Evolutionary conservation across 1,284 basidiomycete species (phyloP).

Genomic region (Anthracocystis setariae): DNA sequence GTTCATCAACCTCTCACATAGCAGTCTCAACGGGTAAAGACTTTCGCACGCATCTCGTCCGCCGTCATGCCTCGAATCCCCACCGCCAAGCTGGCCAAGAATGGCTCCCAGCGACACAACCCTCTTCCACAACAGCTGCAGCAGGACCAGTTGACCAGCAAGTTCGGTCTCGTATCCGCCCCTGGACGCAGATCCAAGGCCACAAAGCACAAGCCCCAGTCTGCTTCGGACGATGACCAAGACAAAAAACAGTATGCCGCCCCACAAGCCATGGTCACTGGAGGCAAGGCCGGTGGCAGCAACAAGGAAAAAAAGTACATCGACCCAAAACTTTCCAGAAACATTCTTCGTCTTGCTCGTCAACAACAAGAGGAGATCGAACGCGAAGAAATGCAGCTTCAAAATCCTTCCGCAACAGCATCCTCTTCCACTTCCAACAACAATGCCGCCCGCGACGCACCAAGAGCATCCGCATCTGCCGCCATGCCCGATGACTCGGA

Average conservation of each 20-base stretch:
- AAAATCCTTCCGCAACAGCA: conserved; percentile 19
- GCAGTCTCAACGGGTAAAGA: too few relatives aligned
- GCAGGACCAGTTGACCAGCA: conserved; percentile 49
- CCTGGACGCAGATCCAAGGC: conserved; percentile 48
- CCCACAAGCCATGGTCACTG: conserved; percentile 50
- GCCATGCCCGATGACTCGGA: conserved; percentile 70
- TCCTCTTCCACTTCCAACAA: conserved; percentile 56
- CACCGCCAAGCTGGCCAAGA: conserved; percentile 41
- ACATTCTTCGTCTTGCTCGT: conserved; percentile 89
- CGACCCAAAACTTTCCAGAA: conserved; percentile 78
- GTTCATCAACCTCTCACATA: too few relatives aligned
- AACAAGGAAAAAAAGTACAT: conserved; percentile 56
- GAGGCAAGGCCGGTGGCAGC: conserved; percentile 47
- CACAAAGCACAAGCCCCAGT: conserved; percentile 19
- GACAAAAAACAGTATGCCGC: conserved; percentile 34
- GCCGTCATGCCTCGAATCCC: conserved; percentile 50
- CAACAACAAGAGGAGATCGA: conserved; percentile 88
- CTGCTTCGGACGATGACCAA: conserved; percentile 33
- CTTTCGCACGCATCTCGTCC: too few relatives aligned
- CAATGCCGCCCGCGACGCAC: conserved; percentile 64
- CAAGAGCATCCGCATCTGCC: conserved; percentile 29
- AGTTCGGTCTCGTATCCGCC: conserved; percentile 52
- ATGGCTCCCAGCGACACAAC: conserved; percentile 42
- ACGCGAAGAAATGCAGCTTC: conserved; percentile 59
- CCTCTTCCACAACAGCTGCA: conserved; percentile 54